These are phyloP conservation scores for Termitomyces bulborhizus DNA, from an alignment of 768 basidiomycete genomes.

Conservation along the genomic window DNA sequence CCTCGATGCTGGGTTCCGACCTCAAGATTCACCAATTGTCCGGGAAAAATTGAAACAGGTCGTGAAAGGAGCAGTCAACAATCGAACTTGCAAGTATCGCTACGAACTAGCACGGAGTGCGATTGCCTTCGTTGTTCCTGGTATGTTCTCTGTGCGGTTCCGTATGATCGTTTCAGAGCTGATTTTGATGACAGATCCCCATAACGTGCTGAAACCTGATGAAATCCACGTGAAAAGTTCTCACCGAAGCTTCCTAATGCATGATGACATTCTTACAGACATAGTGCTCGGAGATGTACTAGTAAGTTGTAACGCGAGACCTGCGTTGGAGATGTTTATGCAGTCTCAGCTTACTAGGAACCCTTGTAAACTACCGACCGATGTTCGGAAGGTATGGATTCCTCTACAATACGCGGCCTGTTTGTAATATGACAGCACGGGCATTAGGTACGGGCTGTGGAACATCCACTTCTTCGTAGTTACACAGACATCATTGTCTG, in stretches of 20 bases:
- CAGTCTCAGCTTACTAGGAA: slow-evolving; percentile 45
- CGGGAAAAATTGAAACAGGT: slow-evolving; percentile 48
- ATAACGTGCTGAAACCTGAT: slow-evolving; percentile 41
- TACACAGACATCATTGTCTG: slow-evolving; percentile 55
- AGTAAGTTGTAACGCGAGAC: slow-evolving; percentile 20
- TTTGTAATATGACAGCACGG: neutral
- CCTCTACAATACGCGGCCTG: neutral
- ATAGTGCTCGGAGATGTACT: slow-evolving; percentile 52
- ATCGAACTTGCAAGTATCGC: slow-evolving; percentile 33
- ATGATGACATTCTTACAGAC: slow-evolving; percentile 41
- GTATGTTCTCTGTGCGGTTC: slow-evolving; percentile 26
- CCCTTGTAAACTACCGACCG: slow-evolving; percentile 68
- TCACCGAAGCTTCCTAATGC: slow-evolving; percentile 28
- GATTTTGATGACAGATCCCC: slow-evolving; percentile 37
- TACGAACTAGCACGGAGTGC: slow-evolving; percentile 54
- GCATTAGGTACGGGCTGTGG: slow-evolving; percentile 50
- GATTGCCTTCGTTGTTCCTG: slow-evolving; percentile 59
- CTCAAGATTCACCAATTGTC: slow-evolving; percentile 40
- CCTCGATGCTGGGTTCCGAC: slow-evolving; percentile 55
- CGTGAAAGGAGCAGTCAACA: slow-evolving; percentile 36
- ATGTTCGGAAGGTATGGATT: slow-evolving; percentile 50
- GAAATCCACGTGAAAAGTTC: slow-evolving; percentile 57
- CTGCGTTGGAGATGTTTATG: neutral
- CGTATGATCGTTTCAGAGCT: neutral
- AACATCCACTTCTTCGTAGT: slow-evolving; percentile 38